Conservation (phyloP, 2,329 filamentous ascomycete genomes). For the Penicillium corylophilum region DNA sequence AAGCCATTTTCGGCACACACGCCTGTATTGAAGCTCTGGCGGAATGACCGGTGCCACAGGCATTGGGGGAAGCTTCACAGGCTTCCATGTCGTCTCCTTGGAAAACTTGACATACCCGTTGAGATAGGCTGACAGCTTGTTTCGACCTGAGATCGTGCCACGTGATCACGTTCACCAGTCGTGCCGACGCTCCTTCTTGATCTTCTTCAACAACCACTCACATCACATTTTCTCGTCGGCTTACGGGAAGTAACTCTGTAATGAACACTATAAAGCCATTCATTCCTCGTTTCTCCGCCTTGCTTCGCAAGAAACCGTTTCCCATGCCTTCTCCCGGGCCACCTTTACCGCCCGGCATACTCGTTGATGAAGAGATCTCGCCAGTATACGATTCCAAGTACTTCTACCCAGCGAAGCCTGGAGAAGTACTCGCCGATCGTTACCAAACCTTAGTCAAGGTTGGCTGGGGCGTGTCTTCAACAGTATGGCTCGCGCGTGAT, state of each 20-base stretch:
- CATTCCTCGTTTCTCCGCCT: conserved; percentile 16
- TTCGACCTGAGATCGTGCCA: background rate
- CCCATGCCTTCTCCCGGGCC: conserved; percentile 24
- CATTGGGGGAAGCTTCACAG: too few relatives aligned
- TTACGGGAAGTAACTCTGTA: conserved; percentile 15
- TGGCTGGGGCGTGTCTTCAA: conserved; percentile 44
- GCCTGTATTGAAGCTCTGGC: too few relatives aligned
- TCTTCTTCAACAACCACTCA: conserved; percentile 18
- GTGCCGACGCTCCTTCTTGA: background rate
- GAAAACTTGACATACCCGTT: too few relatives aligned
- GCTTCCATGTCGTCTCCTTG: too few relatives aligned
- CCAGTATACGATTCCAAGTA: conserved; percentile 36
- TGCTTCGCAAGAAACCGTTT: conserved; percentile 29
- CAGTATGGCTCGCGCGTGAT: conserved; percentile 46
- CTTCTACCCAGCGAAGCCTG: conserved; percentile 43
- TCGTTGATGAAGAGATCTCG: conserved; percentile 42
- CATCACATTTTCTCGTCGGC: conserved; percentile 13
- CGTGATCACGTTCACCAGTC: background rate
- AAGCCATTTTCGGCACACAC: too few relatives aligned
- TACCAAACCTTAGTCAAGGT: conserved; percentile 45
- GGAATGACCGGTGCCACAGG: too few relatives aligned
- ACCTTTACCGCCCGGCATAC: conserved; percentile 21
- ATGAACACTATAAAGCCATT: conserved; percentile 24
- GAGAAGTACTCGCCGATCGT: conserved; percentile 37
- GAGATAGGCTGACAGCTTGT: too few relatives aligned